Evolutionary conservation across 352 stramenopile genomes (phyloP).

Genomic region (Phytophthora aleatoria): DNA sequence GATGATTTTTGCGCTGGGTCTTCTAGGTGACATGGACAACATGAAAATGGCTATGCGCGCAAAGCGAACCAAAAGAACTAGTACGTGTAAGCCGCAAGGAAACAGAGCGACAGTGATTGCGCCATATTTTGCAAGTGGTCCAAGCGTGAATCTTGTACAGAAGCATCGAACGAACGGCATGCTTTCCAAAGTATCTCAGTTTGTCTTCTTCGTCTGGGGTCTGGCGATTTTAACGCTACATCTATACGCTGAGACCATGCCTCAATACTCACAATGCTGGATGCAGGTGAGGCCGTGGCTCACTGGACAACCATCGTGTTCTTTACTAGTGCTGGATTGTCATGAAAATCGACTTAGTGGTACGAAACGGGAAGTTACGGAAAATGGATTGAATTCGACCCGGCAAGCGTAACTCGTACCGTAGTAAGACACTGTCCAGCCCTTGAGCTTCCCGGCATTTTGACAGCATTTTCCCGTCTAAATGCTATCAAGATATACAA

Average conservation of each 20-base stretch:
- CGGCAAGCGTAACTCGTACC: constrained; percentile 9
- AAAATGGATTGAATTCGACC: constrained; percentile 19
- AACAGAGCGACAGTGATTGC: constrained; percentile 9
- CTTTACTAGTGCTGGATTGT: constrained; percentile 26
- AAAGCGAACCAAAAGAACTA: constrained; percentile 1
- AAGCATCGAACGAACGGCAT: neutral
- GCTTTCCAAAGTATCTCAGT: constrained; percentile 5
- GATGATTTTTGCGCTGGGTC: constrained; percentile 24
- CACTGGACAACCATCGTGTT: constrained; percentile 18
- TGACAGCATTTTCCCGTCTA: constrained; percentile 14
- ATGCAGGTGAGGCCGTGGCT: constrained; percentile 29
- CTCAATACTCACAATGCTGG: constrained; percentile 23
- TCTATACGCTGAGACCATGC: constrained; percentile 14
- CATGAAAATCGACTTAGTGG: constrained; percentile 9
- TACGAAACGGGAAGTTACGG: constrained; percentile 4
- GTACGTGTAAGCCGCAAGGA: neutral
- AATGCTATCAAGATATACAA: constrained; percentile 37
- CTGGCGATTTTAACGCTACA: constrained; percentile 24
- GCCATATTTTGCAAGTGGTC: constrained; percentile 9
- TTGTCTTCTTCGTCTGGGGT: constrained; percentile 31
- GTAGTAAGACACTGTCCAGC: constrained; percentile 19
- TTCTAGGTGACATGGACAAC: constrained; percentile 26
- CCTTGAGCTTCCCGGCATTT: constrained; percentile 13
- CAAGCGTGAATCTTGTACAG: constrained; percentile 2
- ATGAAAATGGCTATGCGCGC: constrained; percentile 25